Conservation (phyloP, 192 early-diverging fungal genomes). For the Linnemannia schmuckeri region DNA sequence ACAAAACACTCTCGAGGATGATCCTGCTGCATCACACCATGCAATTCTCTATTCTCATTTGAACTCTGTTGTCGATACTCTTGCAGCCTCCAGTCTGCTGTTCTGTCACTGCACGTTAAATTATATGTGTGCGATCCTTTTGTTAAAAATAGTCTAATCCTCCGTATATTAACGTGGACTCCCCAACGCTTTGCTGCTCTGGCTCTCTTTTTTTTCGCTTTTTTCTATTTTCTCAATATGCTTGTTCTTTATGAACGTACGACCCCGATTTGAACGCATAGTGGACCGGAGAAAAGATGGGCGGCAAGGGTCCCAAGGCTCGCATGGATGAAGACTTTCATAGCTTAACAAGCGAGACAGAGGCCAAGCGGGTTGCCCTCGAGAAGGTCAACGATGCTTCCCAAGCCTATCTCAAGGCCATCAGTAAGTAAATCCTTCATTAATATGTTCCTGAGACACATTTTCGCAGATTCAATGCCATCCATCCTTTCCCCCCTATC, state of each 20-base stretch:
- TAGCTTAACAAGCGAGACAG: slow-evolving; percentile 42
- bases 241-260: background rate
- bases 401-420: slow-evolving; percentile 54
- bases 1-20: background rate
- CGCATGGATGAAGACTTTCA: slow-evolving; percentile 57
- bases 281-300: slow-evolving; percentile 57
- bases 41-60: background rate
- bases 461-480: background rate
- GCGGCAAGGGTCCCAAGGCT: slow-evolving; percentile 47
- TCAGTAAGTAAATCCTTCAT: slow-evolving; percentile 29
- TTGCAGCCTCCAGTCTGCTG: background rate
- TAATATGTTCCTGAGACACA: background rate
- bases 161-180: background rate
- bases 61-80: background rate
- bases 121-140: background rate
- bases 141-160: slow-evolving; percentile 5
- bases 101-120: background rate
- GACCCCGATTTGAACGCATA: slow-evolving; percentile 1
- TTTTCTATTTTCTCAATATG: background rate
- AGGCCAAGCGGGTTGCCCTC: slow-evolving; percentile 50
- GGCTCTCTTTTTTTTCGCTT: background rate
- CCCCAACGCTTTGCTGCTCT: background rate
- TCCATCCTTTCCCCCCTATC: background rate
- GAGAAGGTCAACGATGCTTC: slow-evolving; percentile 48
- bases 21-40: background rate